Base-by-base conservation (phyloP, 1,139 yeast species). In the Pneumocystis murina region DNA sequence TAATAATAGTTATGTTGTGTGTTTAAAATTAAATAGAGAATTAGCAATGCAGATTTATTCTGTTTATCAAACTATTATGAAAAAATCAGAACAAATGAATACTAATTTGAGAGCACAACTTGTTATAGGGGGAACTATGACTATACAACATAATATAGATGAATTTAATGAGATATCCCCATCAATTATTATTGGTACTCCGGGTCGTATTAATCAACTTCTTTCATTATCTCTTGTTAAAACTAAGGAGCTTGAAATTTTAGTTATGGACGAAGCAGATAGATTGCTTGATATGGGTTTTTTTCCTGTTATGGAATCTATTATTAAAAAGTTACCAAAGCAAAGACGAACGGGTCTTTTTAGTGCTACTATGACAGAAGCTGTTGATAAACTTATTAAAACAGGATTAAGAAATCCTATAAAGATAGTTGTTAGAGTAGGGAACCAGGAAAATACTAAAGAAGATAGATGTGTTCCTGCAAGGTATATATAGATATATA, bases 271-370 rank as follows among this genome's bases (percentile, higher is more conserved):
- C 74, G 98, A 92, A 74, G 98, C 97, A 1, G 98, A 92, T 72
- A 82, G 89, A 68, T 78, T 92, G 61, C 77, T 92, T 57, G 97
- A 91, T 73, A 74, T 84, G 57, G 87, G 92, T 48, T 91, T 91
- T 72, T 83, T 82, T 55, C 78, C 78, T 62, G 90, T 88, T 64
- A 84, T 87, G 20, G 82, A 84, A 54, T 76, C 80, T 54, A 87
- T 90, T 39, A 77, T 90, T 60, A 79, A 82, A 62, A 75, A 79
- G 61, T 76, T 91, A 55, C 96, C 98, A 0, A 86, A 87, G 70
- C 98, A 92, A 75, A 82, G 96, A 71, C 80, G 98, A 71, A 90
- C 96, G 0, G 98, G 98, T 0, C 77, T 91, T 40, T 91, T 90
- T 72, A 88, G 96, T 1, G 97, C 97, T 0, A 91, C 97, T 0